A percentile compares a stretch with the other conserved stretches of the same genome.
Evolutionary conservation across 83 land plant species (phyloP).

Genomic region (Diphasiastrum complanatum): DNA sequence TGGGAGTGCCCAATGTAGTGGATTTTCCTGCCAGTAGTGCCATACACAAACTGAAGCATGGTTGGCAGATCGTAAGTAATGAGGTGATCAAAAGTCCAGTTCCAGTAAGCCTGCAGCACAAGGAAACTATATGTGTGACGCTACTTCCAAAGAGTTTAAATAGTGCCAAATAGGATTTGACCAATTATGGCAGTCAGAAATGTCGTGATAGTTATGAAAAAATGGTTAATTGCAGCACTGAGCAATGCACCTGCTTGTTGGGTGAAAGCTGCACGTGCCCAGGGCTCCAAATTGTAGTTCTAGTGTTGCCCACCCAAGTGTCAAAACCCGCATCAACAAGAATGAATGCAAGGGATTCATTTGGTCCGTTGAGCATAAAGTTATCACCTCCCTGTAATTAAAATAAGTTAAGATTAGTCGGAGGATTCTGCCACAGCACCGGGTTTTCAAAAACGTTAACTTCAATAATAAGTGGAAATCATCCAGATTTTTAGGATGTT

Average conservation of each 20-base stretch:
- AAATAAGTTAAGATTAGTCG: too few species aligned
- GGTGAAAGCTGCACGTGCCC: constrained; percentile 18
- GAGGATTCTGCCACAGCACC: too few species aligned
- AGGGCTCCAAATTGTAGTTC: constrained; percentile 29
- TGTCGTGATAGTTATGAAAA: not conserved
- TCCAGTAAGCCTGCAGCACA: constrained; percentile 52
- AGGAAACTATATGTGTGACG: not conserved
- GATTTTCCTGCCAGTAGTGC: constrained; percentile 34
- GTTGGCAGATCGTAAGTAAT: constrained; percentile 59
- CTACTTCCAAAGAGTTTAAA: not conserved
- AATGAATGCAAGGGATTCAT: constrained; percentile 25
- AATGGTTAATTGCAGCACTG: not conserved
- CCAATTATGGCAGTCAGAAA: not conserved
- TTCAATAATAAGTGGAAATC: too few species aligned
- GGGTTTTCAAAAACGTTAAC: too few species aligned
- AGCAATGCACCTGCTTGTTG: not conserved
- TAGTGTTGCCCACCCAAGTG: constrained; percentile 34
- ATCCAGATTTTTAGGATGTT: too few species aligned
- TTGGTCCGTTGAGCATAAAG: constrained; percentile 31
- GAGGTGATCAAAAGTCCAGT: constrained; percentile 78
- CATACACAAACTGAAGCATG: constrained; percentile 34
- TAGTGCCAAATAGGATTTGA: not conserved
- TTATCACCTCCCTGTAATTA: constrained; percentile 38
- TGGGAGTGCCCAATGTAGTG: constrained; percentile 62
- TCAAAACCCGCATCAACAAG: constrained; percentile 40